A percentile compares a stretch with the other conserved stretches of the same genome.
phyloP scores from a whole-genome alignment of 768 basidiomycete species.

The Terana coerulea region DNA sequence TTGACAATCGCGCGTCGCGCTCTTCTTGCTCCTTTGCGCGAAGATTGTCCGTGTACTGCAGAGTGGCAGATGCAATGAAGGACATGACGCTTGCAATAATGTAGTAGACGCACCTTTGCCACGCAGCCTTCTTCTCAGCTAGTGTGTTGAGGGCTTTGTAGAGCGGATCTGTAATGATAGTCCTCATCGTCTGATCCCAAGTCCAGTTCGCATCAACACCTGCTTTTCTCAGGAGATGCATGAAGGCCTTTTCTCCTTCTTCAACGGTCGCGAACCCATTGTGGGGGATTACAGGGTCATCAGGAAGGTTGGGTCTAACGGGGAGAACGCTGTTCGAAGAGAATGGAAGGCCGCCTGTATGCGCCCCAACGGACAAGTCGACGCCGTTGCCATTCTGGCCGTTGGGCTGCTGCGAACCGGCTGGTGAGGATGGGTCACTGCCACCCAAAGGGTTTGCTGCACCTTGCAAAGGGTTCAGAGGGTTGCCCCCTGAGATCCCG shows the following conservation, averaged over 20 bases:
- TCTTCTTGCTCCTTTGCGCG: constrained; percentile 85
- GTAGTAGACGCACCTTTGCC: constrained; percentile 66
- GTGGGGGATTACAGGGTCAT: constrained; percentile 85
- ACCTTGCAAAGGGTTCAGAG: constrained; percentile 38
- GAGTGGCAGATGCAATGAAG: constrained; percentile 8
- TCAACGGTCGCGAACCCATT: constrained; percentile 84
- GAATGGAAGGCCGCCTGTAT: constrained; percentile 58
- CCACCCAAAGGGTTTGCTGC: constrained; percentile 51
- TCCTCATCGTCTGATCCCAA: constrained; percentile 98
- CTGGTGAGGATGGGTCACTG: constrained; percentile 47
- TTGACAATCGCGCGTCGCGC: constrained; percentile 75
- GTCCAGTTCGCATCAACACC: constrained; percentile 92
- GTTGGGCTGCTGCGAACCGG: constrained; percentile 37
- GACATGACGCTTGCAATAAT: neutral
- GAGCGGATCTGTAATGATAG: constrained; percentile 95
- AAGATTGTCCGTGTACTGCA: constrained; percentile 72
- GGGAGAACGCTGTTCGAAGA: constrained; percentile 59
- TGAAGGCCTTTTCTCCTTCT: constrained; percentile 94
- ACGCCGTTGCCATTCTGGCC: constrained; percentile 31
- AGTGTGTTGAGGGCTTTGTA: constrained; percentile 93
- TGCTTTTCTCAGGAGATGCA: constrained; percentile 82
- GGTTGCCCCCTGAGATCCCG: constrained; percentile 14
- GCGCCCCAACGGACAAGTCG: constrained; percentile 43
- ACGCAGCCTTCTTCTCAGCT: constrained; percentile 91
- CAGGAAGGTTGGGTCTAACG: constrained; percentile 74